phyloP scores from a whole-genome alignment of 2,329 filamentous ascomycete genomes.

The Botrytis aclada region DNA sequence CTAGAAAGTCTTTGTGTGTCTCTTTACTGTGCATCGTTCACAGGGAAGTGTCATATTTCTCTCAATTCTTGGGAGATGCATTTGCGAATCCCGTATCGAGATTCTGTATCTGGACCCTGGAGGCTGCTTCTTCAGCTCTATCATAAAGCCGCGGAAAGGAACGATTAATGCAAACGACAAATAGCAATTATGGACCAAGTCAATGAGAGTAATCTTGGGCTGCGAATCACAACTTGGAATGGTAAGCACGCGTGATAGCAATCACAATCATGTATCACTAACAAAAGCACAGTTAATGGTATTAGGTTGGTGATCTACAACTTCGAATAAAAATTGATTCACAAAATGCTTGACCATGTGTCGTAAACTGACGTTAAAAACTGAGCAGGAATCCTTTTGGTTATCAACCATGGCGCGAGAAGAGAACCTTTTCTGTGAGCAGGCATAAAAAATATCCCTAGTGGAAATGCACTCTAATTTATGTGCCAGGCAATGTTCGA shows the following conservation, averaged over 20 bases:
- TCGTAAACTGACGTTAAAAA: not conserved
- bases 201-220: slow-evolving; percentile 50
- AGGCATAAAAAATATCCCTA: not conserved
- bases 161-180: not conserved
- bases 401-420: slow-evolving; percentile 79
- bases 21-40: not conserved
- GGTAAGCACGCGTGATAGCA: slow-evolving; percentile 47
- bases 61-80: slow-evolving; percentile 5
- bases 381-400: slow-evolving; percentile 68
- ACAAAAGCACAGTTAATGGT: slow-evolving; percentile 62
- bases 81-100: not conserved
- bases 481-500: slow-evolving; percentile 79
- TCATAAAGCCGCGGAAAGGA: not conserved
- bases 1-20: not conserved
- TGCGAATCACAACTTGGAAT: slow-evolving; percentile 86
- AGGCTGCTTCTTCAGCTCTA: not conserved
- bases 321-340: not conserved
- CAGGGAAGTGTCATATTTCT: not conserved
- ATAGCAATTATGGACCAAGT: not conserved
- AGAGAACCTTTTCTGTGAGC: slow-evolving; percentile 63
- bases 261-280: slow-evolving; percentile 15
- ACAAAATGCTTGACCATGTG: not conserved
- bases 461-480: slow-evolving; percentile 8
- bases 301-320: slow-evolving; percentile 55
- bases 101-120: not conserved